Base-by-base conservation (phyloP, 306 rosid genomes). In the Malus fusca region DNA sequence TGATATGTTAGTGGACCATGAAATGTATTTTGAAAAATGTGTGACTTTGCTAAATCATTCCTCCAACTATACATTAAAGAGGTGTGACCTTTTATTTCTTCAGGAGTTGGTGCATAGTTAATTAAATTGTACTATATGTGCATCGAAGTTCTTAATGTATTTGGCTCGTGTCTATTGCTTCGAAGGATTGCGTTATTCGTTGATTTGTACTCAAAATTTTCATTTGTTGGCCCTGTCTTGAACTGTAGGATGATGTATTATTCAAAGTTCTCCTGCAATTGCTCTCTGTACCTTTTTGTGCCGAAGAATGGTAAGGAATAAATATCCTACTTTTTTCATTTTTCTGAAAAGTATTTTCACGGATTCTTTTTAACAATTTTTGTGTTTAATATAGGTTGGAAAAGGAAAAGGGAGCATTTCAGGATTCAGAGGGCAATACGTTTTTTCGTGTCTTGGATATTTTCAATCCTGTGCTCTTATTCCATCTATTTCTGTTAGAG, bases 401-500 rank as follows among this genome's bases (percentile, higher is more conserved):
- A 77, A 81, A 66, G 77, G 79, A 80, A 66, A 81, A 78, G 60
- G 79, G 65, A 76, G 74, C 76, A 11, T 82, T 73, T 68, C 82
- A 78, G 68, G 82, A 84, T 83, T 84, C 72, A 22, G 76, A 83
- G 78, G 85, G 82, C 55, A 88, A 82, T 66, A 64, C 82, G 68
- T 78, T 83, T 75, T 84, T 86, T 69, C 68, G 65, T 76, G 81
- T 87, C 81, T 80, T 81, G 12, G 89, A 91, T 69, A 37, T 90
- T 82, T 90, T 94, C 67, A 85, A 87, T 85, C 91, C 94, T 61
- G 88, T 91, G 56, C 72, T 81, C 79, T 80, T 88, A 62, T 91
- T 94, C 85, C 97, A 94, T 77, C 80, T 94, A 75, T 94, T 91
- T 83, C 98, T 91, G 77, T 77, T 85, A 25, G 84, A 90, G 95